Evolutionary conservation across 257 asterid genomes (phyloP).

Genomic region (Rubia yunnanensis): DNA sequence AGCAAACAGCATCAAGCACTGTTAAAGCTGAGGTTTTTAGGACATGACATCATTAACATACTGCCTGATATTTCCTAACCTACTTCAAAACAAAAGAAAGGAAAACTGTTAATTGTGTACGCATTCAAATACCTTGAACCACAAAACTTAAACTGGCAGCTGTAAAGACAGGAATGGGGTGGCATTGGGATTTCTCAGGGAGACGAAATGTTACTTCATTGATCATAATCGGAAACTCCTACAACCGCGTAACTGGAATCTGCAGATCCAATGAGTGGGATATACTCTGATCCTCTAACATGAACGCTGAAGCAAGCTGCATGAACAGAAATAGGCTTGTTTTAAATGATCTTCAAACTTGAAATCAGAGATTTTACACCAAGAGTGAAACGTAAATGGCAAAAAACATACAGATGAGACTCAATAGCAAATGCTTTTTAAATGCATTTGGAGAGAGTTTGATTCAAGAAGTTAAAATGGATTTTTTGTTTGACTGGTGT

Average conservation of each 20-base stretch:
- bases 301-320: slow-evolving; percentile 95
- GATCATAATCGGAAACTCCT: slow-evolving; percentile 42
- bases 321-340: background rate
- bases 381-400: background rate
- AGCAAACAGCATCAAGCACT: background rate
- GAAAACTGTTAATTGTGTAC: background rate
- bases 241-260: slow-evolving; percentile 40
- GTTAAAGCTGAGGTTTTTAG: background rate
- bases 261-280: slow-evolving; percentile 66
- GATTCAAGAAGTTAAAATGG: background rate
- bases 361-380: background rate
- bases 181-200: background rate
- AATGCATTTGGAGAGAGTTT: background rate
- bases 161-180: background rate
- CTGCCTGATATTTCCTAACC: background rate
- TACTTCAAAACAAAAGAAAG: background rate
- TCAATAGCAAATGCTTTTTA: background rate
- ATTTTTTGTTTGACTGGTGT: background rate
- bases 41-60: background rate
- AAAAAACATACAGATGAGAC: background rate
- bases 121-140: background rate
- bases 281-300: slow-evolving; percentile 89
- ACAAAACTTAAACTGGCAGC: background rate
- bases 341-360: background rate
- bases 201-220: slow-evolving; percentile 12